Evolutionary conservation across 2,329 filamentous ascomycete species (phyloP).

Genomic region (Cladorrhinum sp.): DNA sequence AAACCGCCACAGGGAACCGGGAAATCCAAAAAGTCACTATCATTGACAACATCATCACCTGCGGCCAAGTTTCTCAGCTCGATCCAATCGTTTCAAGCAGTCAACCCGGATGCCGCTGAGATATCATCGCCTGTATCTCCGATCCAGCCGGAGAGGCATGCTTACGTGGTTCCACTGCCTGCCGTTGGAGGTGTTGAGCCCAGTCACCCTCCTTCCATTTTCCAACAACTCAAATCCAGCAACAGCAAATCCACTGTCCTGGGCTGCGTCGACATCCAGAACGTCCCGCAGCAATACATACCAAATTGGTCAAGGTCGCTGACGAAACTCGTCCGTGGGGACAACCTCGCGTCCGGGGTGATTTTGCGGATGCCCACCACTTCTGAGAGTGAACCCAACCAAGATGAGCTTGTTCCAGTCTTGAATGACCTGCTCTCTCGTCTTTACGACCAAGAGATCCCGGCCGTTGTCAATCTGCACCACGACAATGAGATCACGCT

Average conservation of each 20-base stretch:
- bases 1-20: not conserved
- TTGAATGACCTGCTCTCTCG: not conserved
- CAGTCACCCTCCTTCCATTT: not conserved
- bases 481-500: constrained; percentile 24
- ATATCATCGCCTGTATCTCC: not conserved
- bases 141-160: not conserved
- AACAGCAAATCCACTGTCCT: not conserved
- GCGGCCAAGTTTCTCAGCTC: not conserved
- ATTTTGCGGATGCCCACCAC: constrained; percentile 18
- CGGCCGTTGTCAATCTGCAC: constrained; percentile 9
- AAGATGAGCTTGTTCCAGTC: not conserved
- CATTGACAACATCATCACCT: not conserved
- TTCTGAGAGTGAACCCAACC: not conserved
- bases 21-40: not conserved
- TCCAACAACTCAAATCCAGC: not conserved
- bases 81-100: not conserved
- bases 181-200: not conserved
- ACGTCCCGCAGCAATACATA: not conserved
- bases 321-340: constrained; percentile 10
- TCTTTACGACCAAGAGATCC: constrained; percentile 7
- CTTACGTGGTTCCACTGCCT: not conserved
- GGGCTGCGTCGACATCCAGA: constrained; percentile 9
- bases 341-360: constrained; percentile 13
- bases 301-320: not conserved
- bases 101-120: not conserved